These are phyloP conservation scores for Aspergillus sp. DNA, from an alignment of 2,329 filamentous ascomycete genomes.

Conservation along the genomic window DNA sequence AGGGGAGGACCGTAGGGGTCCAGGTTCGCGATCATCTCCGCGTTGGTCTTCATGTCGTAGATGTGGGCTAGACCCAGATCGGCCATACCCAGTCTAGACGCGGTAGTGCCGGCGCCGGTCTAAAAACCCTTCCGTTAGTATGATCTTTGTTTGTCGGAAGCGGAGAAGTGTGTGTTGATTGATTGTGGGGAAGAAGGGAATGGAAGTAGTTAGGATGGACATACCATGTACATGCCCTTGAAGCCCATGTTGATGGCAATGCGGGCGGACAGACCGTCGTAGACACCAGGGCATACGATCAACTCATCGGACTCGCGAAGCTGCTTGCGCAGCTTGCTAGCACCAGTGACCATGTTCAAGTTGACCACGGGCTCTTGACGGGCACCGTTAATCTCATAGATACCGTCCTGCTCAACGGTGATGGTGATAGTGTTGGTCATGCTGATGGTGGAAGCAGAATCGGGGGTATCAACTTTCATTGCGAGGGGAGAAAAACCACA, in stretches of 20 bases:
- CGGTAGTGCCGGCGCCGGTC: conserved; percentile 64
- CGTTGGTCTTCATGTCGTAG: conserved; percentile 64
- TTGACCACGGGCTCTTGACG: conserved; percentile 31
- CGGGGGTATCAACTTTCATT: conserved; percentile 18
- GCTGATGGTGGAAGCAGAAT: conserved; percentile 12
- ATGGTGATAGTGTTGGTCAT: conserved; percentile 36
- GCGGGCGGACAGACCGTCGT: conserved; percentile 67
- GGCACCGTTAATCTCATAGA: conserved; percentile 34
- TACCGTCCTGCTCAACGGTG: conserved; percentile 35
- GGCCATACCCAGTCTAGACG: conserved; percentile 62
- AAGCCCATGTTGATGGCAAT: conserved; percentile 65
- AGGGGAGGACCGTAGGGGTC: conserved; percentile 56
- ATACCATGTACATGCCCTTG: conserved; percentile 67
- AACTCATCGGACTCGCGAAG: conserved; percentile 31
- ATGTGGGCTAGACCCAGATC: conserved; percentile 65
- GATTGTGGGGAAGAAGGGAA: not conserved
- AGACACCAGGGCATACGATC: conserved; percentile 65
- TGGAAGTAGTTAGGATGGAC: too few species aligned
- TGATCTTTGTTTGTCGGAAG: too few species aligned
- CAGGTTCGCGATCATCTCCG: conserved; percentile 65
- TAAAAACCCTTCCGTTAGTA: conserved; percentile 25
- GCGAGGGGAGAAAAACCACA: not conserved
- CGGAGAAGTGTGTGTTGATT: too few species aligned
- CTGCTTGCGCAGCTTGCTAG: conserved; percentile 32
- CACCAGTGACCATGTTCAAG: conserved; percentile 30